These are phyloP conservation scores for Lepiota brunneoincarnata DNA, from an alignment of 768 basidiomycete genomes.

Conservation along the genomic window DNA sequence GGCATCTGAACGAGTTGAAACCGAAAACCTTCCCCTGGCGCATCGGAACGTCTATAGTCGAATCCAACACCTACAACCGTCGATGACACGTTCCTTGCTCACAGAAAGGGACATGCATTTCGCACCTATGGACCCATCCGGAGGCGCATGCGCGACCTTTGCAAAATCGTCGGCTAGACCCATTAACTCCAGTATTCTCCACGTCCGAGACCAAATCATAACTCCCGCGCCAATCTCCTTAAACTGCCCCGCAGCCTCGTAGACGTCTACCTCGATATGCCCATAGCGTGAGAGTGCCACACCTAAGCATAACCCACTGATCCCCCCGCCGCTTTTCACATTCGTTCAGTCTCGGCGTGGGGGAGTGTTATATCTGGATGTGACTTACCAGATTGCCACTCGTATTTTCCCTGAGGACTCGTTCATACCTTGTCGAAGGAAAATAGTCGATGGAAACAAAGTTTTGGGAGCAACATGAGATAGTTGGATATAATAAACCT, in stretches of 20 bases:
- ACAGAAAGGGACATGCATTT: slow-evolving; percentile 16
- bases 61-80: slow-evolving; percentile 36
- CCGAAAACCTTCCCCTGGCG: slow-evolving; percentile 17
- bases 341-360: not conserved
- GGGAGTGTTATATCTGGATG: no score
- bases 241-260: slow-evolving; percentile 46
- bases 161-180: slow-evolving; percentile 33
- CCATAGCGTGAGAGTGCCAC: slow-evolving; percentile 36
- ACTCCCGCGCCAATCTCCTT: slow-evolving; percentile 50
- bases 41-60: slow-evolving; percentile 44
- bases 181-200: slow-evolving; percentile 41
- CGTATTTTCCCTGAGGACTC: slow-evolving; percentile 8
- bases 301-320: slow-evolving; percentile 39
- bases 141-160: slow-evolving; percentile 31
- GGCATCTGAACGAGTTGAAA: slow-evolving; percentile 33
- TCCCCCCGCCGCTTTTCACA: slow-evolving; percentile 28
- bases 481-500: not conserved
- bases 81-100: not conserved
- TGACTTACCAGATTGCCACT: slow-evolving; percentile 20
- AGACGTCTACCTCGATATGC: slow-evolving; percentile 38
- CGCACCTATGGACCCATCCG: slow-evolving; percentile 24
- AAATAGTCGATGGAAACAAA: not conserved
- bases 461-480: not conserved
- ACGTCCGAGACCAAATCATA: slow-evolving; percentile 45
- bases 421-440: not conserved